phyloP scores from a whole-genome alignment of 352 stramenopile species.

The Phytophthora tentaculata region DNA sequence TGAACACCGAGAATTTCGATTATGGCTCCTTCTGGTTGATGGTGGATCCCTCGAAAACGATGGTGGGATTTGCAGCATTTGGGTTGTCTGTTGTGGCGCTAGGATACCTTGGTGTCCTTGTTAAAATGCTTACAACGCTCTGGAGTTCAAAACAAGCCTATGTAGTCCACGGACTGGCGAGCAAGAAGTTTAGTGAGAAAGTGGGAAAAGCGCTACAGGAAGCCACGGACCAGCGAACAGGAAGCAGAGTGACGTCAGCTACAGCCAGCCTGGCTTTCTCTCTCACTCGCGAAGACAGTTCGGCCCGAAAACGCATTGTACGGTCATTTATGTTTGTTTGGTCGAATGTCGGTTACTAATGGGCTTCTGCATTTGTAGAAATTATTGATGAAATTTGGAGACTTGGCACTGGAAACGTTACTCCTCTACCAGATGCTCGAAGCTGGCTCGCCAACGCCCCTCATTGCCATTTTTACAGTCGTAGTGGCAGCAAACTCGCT shows the following conservation, averaged over 20 bases:
- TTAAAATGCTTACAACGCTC: constrained; percentile 14
- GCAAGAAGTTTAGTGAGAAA: neutral
- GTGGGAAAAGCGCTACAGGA: neutral
- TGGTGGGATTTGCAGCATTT: constrained; percentile 21
- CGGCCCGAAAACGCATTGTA: constrained; percentile 19
- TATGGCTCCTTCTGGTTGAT: constrained; percentile 42
- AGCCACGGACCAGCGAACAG: neutral
- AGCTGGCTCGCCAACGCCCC: neutral
- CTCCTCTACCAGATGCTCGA: neutral
- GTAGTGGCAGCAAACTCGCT: neutral
- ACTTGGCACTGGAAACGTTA: neutral
- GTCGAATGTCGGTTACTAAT: too few species aligned
- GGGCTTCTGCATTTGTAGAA: neutral
- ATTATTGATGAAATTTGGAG: neutral
- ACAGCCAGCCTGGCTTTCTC: neutral
- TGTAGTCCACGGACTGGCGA: neutral
- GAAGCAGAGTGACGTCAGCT: neutral
- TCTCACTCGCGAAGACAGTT: too few species aligned
- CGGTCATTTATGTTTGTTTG: neutral
- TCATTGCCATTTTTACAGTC: neutral
- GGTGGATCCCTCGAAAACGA: constrained; percentile 8
- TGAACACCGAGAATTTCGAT: constrained; percentile 37
- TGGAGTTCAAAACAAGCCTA: constrained; percentile 3
- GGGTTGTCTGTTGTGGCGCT: constrained; percentile 11
- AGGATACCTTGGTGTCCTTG: constrained; percentile 23